Evolutionary conservation across 192 early-diverging fungal species (phyloP).

Genomic region (Gigaspora rosea): DNA sequence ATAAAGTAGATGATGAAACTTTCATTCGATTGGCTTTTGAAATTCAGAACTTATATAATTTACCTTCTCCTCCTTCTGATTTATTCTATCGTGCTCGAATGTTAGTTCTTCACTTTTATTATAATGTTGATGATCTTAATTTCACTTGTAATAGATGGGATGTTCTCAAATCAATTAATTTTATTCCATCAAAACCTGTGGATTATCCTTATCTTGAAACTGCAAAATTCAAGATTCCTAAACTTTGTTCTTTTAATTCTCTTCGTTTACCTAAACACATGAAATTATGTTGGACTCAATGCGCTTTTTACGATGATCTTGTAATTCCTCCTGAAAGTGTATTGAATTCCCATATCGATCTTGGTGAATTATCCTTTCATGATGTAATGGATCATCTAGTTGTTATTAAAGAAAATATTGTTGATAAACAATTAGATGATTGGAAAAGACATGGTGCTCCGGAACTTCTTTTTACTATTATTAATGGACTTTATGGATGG

Average conservation of each 20-base stretch:
- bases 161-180: not conserved
- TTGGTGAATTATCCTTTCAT: not conserved
- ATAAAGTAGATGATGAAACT: not conserved
- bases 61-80: not conserved
- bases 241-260: not conserved
- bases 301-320: not conserved
- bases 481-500: not conserved
- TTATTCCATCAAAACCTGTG: not conserved
- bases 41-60: not conserved
- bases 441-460: not conserved
- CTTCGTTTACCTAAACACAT: not conserved
- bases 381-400: not conserved
- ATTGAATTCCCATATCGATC: not conserved
- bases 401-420: not conserved
- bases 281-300: not conserved
- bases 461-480: not conserved
- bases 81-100: not conserved
- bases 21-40: not conserved
- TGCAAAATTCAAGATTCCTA: not conserved
- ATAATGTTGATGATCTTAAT: not conserved
- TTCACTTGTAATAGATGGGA: not conserved
- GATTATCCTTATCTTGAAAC: too few species aligned
- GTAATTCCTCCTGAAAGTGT: not conserved
- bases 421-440: not conserved
- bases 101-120: not conserved